These are phyloP conservation scores for Butyriboletus loyo DNA, from an alignment of 768 basidiomycete species.

Conservation along the genomic window DNA sequence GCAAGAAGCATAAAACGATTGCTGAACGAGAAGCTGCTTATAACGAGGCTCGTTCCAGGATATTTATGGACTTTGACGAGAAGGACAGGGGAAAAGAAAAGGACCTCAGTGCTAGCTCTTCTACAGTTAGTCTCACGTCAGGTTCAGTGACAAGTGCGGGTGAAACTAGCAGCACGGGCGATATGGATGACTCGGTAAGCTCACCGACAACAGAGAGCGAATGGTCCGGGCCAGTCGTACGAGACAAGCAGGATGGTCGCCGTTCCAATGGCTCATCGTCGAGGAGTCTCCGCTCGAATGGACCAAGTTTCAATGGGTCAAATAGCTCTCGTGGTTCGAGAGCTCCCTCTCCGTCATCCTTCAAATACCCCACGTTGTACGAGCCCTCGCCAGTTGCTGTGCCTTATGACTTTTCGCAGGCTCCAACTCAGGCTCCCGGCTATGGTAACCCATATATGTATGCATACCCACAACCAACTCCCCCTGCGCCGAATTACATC, in stretches of 20 bases:
- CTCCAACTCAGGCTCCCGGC: slow-evolving; percentile 27
- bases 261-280: slow-evolving; percentile 58
- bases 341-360: slow-evolving; percentile 68
- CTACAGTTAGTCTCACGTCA: slow-evolving; percentile 66
- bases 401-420: slow-evolving; percentile 32
- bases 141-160: slow-evolving; percentile 59
- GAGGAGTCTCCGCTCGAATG: slow-evolving; percentile 55
- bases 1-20: slow-evolving; percentile 73
- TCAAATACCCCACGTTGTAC: slow-evolving; percentile 71
- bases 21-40: slow-evolving; percentile 90
- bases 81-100: slow-evolving; percentile 64
- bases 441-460: slow-evolving; percentile 36
- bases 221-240: slow-evolving; percentile 60
- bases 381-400: slow-evolving; percentile 45
- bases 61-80: slow-evolving; percentile 82
- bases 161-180: slow-evolving; percentile 59
- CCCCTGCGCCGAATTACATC: slow-evolving; percentile 39
- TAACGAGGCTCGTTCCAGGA: slow-evolving; percentile 79
- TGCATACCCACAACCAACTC: slow-evolving; percentile 41
- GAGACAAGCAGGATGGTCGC: slow-evolving; percentile 55
- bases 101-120: slow-evolving; percentile 74
- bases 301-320: slow-evolving; percentile 49
- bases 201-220: slow-evolving; percentile 81
- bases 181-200: slow-evolving; percentile 65
- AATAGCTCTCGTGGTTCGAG: slow-evolving; percentile 69